Evolutionary conservation across 1,284 basidiomycete species (phyloP), one percentile per base, ranked within the genome.

Genomic region (Farysia itapuensis): DNA sequence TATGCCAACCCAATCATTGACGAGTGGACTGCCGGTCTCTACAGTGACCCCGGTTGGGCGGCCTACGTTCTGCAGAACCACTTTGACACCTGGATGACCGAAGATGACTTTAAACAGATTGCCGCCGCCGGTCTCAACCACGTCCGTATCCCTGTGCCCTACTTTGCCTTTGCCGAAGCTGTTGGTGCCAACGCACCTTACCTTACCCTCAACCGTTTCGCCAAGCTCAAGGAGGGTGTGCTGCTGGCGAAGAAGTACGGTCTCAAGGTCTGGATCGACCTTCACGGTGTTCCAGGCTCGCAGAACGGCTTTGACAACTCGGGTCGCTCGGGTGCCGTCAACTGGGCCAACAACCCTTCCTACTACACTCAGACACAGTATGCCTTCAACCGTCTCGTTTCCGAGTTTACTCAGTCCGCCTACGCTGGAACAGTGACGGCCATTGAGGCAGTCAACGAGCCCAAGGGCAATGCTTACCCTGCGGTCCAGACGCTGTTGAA

Each of bases 81-180:
- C 74, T 92, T 89, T 88, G 79, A 87, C 57, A 85, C 86, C 4
- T 92, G 83, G 83, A 88, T 91, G 67, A 89, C 87, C 7, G 85
- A 90, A 74, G 69, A 78, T 19, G 89, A 92, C 75, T 86, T 91
- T 69, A 78, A 77, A 36, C 81, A 79, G 40, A 90, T 90, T 50
- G 45, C 41, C 21, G 57, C 39, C 14, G 51, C 43, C 21, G 49
- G 51, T 34, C 49, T 71, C 50, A 71, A 90, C 75, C 88, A 90
- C 75, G 87, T 91, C 52, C 84, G 91, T 26, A 79, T 95, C 28
- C 91, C 91, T 4, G 88, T 95, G 52, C 89, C 89, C 25, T 90
- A 86, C 77, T 75, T 72, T 43, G 49, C 63, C 40, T 95, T 92
- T 90, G 90, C 89, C 2, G 90, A 89, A 66, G 88, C 92, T 41